phyloP scores from a whole-genome alignment of 1,284 basidiomycete genomes.

The Fomitopsis schrenkii region DNA sequence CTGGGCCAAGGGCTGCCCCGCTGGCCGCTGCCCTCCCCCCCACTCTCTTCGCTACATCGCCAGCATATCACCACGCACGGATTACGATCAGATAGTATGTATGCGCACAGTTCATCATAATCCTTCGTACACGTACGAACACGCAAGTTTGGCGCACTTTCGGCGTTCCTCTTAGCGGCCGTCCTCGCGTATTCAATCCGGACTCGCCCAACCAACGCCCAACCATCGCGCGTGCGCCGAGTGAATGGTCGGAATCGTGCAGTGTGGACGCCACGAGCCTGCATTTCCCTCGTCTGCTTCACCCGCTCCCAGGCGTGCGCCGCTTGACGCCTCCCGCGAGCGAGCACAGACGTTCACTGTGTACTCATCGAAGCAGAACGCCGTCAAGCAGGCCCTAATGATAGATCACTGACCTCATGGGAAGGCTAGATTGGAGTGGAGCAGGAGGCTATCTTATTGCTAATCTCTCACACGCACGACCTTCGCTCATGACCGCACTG shows the following conservation, averaged over 20 bases:
- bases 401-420: neutral
- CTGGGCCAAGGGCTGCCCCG: slow-evolving; percentile 1
- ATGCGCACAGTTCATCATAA: neutral
- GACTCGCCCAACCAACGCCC: neutral
- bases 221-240: neutral
- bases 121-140: neutral
- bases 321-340: neutral
- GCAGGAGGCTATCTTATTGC: neutral
- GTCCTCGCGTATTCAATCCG: neutral
- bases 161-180: neutral
- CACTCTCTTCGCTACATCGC: no score
- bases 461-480: neutral
- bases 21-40: neutral
- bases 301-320: neutral
- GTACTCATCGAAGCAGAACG: neutral
- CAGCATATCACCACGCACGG: neutral
- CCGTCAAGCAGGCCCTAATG: neutral
- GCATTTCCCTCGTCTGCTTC: neutral
- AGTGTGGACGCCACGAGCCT: neutral
- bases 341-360: neutral
- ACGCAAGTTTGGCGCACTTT: neutral
- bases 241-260: neutral
- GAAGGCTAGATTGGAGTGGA: neutral
- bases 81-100: neutral
- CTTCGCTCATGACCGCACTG: neutral